phyloP scores from a whole-genome alignment of 208 protist species.

The Sergeia podlipaevii region DNA sequence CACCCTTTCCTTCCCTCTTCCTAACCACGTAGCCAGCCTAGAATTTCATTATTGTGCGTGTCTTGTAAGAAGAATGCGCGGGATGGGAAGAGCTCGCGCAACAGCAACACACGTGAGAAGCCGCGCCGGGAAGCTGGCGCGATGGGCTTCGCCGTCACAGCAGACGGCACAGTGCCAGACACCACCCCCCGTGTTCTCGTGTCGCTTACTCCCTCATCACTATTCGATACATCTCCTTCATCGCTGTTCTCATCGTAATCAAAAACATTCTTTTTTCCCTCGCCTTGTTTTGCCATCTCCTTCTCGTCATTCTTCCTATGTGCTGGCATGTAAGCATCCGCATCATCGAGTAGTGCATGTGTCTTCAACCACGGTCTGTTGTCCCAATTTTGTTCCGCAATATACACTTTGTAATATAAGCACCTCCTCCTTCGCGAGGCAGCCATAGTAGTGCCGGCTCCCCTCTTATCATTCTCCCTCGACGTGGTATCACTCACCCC shows the following conservation, averaged over 20 bases:
- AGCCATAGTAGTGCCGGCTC: not conserved
- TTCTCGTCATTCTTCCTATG: not conserved
- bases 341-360: too few relatives aligned
- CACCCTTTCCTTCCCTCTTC: too few relatives aligned
- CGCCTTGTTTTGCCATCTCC: not conserved
- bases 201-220: too few relatives aligned
- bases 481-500: too few relatives aligned
- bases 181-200: too few relatives aligned
- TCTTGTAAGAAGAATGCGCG: constrained; percentile 34
- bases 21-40: constrained; percentile 47
- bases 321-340: not conserved
- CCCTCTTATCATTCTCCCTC: too few relatives aligned
- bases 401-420: constrained; percentile 34
- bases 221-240: too few relatives aligned
- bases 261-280: constrained; percentile 1
- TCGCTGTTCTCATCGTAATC: too few relatives aligned
- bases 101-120: constrained; percentile 31
- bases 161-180: too few relatives aligned
- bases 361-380: constrained; percentile 29
- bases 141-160: too few relatives aligned
- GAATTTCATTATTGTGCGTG: constrained; percentile 25
- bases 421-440: not conserved
- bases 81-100: constrained; percentile 30
- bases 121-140: constrained; percentile 5
- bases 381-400: constrained; percentile 72